Evolutionary conservation across 2,329 filamentous ascomycete species (phyloP).

Genomic region (Neonectria hederae): DNA sequence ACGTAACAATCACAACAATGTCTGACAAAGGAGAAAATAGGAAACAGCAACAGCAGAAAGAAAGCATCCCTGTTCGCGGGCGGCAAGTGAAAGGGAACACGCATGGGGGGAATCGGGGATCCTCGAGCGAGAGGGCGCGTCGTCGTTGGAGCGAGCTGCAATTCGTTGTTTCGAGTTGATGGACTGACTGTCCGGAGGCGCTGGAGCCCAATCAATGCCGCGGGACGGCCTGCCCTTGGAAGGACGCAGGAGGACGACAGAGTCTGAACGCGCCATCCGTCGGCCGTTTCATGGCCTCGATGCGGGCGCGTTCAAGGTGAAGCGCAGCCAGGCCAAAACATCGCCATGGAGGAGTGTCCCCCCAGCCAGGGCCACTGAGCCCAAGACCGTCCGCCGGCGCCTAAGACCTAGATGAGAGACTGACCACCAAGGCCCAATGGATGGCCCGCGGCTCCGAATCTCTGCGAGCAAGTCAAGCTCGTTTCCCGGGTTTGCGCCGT

Average conservation of each 20-base stretch:
- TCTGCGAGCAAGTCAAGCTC: conserved; percentile 10
- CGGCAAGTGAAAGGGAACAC: conserved; percentile 8
- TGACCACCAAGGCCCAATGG: conserved; percentile 15
- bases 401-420: conserved; percentile 2
- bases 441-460: conserved; percentile 9
- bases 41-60: conserved; percentile 7
- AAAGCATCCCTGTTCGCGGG: conserved; percentile 2
- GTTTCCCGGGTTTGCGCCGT: conserved; percentile 3
- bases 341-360: conserved; percentile 4
- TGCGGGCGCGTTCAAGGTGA: conserved; percentile 27
- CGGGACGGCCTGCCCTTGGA: conserved; percentile 14
- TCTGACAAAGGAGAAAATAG: conserved; percentile 22
- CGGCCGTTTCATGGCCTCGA: conserved; percentile 40
- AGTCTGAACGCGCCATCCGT: conserved; percentile 23
- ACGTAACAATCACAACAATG: conserved; percentile 23
- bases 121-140: conserved; percentile 6
- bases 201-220: conserved; percentile 27
- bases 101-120: conserved; percentile 9
- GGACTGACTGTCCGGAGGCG: conserved; percentile 9
- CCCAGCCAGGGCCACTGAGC: background rate
- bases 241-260: conserved; percentile 13
- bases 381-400: conserved; percentile 7
- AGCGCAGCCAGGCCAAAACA: background rate
- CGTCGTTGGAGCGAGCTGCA: conserved; percentile 1
- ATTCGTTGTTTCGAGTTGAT: conserved; percentile 29